A percentile compares a stretch with the other conserved stretches of the same genome.
phyloP scores from a whole-genome alignment of 108 stramenopile genomes.

The Mayamaea pseudoterrestris region DNA sequence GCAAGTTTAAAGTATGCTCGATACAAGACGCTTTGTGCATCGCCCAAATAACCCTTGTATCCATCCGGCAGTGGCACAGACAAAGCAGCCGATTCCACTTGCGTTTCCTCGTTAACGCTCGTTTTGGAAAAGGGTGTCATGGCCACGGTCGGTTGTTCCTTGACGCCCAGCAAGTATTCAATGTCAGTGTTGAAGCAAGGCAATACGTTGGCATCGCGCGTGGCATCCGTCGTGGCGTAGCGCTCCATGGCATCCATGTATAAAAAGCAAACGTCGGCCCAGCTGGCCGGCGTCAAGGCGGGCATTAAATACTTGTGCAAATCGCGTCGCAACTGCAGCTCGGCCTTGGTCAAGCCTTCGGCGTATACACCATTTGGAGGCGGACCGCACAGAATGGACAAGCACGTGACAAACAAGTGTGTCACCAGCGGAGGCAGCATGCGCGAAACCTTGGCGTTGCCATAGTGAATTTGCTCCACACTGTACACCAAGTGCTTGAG shows the following conservation, averaged over 20 bases:
- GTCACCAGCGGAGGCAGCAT: constrained; percentile 62
- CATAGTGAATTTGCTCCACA: constrained; percentile 44
- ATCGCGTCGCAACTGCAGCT: constrained; percentile 29
- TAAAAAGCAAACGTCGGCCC: constrained; percentile 54
- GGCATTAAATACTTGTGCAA: constrained; percentile 18
- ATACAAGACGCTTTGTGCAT: constrained; percentile 13
- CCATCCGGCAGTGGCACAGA: constrained; percentile 15
- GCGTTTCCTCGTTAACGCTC: constrained; percentile 2
- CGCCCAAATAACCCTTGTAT: constrained; percentile 36
- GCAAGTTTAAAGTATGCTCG: constrained; percentile 37
- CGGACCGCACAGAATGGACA: constrained; percentile 37
- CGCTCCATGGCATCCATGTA: constrained; percentile 77
- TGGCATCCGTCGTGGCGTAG: constrained; percentile 46
- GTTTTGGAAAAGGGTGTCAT: constrained; percentile 3
- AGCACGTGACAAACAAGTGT: constrained; percentile 54
- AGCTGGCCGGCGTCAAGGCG: constrained; percentile 53
- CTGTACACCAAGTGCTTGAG: constrained; percentile 55
- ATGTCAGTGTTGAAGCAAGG: constrained; percentile 39
- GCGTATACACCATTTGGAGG: background rate
- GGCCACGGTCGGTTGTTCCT: constrained; percentile 9
- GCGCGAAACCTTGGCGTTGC: constrained; percentile 43
- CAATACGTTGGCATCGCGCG: constrained; percentile 33
- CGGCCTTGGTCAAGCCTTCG: constrained; percentile 3
- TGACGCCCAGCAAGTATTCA: constrained; percentile 33
- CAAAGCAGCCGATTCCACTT: constrained; percentile 2